Evolutionary conservation across 768 basidiomycete genomes (phyloP).

Genomic region (Naganishia antarctica): DNA sequence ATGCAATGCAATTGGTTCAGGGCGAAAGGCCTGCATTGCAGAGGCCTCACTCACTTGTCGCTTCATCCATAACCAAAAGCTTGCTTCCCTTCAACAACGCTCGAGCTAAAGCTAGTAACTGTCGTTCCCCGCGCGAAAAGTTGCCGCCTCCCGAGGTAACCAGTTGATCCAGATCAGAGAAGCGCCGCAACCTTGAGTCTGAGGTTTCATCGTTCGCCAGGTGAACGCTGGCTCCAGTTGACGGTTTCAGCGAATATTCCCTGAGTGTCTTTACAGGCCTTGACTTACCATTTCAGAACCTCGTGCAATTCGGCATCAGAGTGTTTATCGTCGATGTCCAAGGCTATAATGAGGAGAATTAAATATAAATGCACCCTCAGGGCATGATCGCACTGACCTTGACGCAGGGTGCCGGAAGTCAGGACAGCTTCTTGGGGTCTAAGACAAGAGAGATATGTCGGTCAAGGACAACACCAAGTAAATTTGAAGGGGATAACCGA

Average conservation of each 20-base stretch:
- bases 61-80: slow-evolving; percentile 48
- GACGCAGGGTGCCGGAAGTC: slow-evolving; percentile 43
- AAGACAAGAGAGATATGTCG: slow-evolving; percentile 29
- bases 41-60: slow-evolving; percentile 39
- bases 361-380: too few relatives aligned
- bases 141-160: slow-evolving; percentile 27
- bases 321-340: slow-evolving; percentile 86
- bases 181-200: slow-evolving; percentile 15
- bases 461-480: too few relatives aligned
- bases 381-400: slow-evolving; percentile 10
- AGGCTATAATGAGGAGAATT: slow-evolving; percentile 58
- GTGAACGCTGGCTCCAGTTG: slow-evolving; percentile 40
- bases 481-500: background rate
- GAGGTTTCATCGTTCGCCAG: slow-evolving; percentile 37
- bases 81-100: slow-evolving; percentile 44
- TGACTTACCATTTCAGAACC: slow-evolving; percentile 41
- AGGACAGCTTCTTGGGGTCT: slow-evolving; percentile 48
- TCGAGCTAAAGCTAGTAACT: slow-evolving; percentile 43
- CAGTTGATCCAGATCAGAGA: slow-evolving; percentile 5
- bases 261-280: slow-evolving; percentile 32
- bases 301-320: slow-evolving; percentile 67
- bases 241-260: too few relatives aligned
- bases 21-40: slow-evolving; percentile 23
- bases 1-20: slow-evolving; percentile 35
- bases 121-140: slow-evolving; percentile 45